Percentiles rank a stretch among this genome's conserved stretches.
These are phyloP conservation scores for Aspergillus leporis DNA, from an alignment of 495 filamentous ascomycete species.

Conservation along the genomic window DNA sequence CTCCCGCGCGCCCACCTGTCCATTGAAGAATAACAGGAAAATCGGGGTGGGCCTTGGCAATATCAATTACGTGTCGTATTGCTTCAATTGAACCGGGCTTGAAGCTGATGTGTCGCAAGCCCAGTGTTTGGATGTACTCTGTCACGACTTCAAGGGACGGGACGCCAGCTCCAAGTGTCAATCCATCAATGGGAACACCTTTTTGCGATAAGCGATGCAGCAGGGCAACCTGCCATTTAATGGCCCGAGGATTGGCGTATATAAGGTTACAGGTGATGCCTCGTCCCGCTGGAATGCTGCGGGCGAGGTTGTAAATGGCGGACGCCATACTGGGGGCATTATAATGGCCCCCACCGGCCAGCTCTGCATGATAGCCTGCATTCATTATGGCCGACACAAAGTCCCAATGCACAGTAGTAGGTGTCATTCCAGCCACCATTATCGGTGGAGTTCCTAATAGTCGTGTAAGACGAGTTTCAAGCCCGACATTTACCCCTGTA, in stretches of 20 bases:
- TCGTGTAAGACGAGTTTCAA: slow-evolving; percentile 38
- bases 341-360: slow-evolving; percentile 40
- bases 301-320: slow-evolving; percentile 32
- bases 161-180: slow-evolving; percentile 52
- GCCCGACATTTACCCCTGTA: slow-evolving; percentile 6
- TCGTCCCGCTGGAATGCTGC: slow-evolving; percentile 28
- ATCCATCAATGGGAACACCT: slow-evolving; percentile 35
- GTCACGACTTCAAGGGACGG: slow-evolving; percentile 50
- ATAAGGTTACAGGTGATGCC: slow-evolving; percentile 43
- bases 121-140: slow-evolving; percentile 48
- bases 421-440: slow-evolving; percentile 48
- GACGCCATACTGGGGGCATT: slow-evolving; percentile 24
- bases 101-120: slow-evolving; percentile 50
- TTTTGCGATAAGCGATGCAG: slow-evolving; percentile 25
- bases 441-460: slow-evolving; percentile 38
- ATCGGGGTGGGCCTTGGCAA: slow-evolving; percentile 45
- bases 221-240: slow-evolving; percentile 38
- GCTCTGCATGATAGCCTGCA: slow-evolving; percentile 42
- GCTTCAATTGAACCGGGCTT: slow-evolving; percentile 48
- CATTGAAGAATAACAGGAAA: slow-evolving; percentile 53
- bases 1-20: slow-evolving; percentile 53
- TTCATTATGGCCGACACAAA: slow-evolving; percentile 40
- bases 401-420: slow-evolving; percentile 40
- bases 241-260: slow-evolving; percentile 37
- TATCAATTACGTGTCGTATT: slow-evolving; percentile 48